These are phyloP conservation scores for Phytophthora podocarpi DNA, from an alignment of 352 stramenopile genomes.

Conservation along the genomic window DNA sequence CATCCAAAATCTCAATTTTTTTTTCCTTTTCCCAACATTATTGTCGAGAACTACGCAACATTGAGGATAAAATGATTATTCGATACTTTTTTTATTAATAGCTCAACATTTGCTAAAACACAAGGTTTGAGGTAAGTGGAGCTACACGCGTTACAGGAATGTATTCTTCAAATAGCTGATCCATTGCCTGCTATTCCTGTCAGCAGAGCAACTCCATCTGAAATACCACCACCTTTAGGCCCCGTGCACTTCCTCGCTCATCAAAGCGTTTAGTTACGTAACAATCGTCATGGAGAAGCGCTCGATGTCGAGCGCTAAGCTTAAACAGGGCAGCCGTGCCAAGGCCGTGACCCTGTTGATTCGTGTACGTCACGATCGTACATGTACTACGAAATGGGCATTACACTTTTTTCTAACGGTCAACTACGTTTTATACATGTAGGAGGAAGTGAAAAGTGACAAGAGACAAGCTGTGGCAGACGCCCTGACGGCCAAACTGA, in stretches of 20 bases:
- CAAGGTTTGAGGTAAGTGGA: no score
- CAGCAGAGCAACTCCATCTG: background rate
- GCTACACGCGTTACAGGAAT: no score
- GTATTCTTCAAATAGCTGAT: conserved; percentile 21
- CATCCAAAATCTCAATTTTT: no score
- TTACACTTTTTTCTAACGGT: background rate
- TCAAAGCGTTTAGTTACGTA: background rate
- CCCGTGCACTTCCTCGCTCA: conserved; percentile 1
- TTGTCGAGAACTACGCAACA: no score
- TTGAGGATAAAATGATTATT: no score
- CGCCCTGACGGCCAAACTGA: conserved; percentile 52
- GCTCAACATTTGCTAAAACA: no score
- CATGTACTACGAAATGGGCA: background rate
- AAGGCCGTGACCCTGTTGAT: conserved; percentile 32
- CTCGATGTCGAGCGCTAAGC: conserved; percentile 11
- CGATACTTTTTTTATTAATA: no score
- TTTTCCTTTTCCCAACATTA: no score
- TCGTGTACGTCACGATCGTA: conserved; percentile 11
- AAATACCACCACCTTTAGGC: conserved; percentile 12
- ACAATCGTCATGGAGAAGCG: conserved; percentile 32
- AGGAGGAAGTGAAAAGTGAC: conserved; percentile 67
- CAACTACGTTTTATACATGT: conserved; percentile 11
- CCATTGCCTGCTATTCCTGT: conserved; percentile 12
- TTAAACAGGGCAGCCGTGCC: conserved; percentile 19
- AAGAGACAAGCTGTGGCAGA: conserved; percentile 65